Evolutionary conservation across 129 eudicot genomes (phyloP).

Genomic region (Deinandra increscens): DNA sequence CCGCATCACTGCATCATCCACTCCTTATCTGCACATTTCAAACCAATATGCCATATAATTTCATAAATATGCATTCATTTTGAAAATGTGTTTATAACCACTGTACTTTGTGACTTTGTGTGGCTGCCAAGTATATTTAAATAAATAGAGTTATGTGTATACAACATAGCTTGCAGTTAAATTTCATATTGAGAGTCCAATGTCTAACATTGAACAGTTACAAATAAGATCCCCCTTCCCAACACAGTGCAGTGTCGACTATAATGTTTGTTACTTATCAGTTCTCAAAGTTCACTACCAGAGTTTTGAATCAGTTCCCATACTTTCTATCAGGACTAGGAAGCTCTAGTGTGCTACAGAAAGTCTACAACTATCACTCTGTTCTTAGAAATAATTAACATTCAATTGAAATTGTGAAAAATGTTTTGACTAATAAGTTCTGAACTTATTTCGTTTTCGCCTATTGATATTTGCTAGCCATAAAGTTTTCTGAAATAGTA

Average conservation of each 20-base stretch:
- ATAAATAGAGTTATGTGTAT: background rate
- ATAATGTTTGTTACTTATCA: background rate
- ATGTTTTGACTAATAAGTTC: background rate
- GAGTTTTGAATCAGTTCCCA: background rate
- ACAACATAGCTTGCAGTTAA: background rate
- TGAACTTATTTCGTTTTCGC: background rate
- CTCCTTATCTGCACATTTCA: too few relatives aligned
- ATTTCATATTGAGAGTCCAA: slow-evolving; percentile 4
- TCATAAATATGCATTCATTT: background rate
- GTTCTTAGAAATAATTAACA: background rate
- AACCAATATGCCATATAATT: background rate
- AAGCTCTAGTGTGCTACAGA: slow-evolving; percentile 9
- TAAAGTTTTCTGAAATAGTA: slow-evolving; percentile 15
- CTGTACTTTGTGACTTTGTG: background rate
- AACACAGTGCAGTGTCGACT: background rate
- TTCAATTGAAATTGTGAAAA: slow-evolving; percentile 9
- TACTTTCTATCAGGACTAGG: background rate
- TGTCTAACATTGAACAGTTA: background rate
- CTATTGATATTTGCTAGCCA: slow-evolving; percentile 1
- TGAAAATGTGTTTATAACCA: background rate
- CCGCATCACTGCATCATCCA: too few relatives aligned
- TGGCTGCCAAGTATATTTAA: background rate
- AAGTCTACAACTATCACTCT: background rate
- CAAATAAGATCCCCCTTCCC: background rate
- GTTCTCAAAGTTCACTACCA: background rate